Evolutionary conservation across 2,329 filamentous ascomycete genomes (phyloP).

Genomic region (Cytospora leucostoma): DNA sequence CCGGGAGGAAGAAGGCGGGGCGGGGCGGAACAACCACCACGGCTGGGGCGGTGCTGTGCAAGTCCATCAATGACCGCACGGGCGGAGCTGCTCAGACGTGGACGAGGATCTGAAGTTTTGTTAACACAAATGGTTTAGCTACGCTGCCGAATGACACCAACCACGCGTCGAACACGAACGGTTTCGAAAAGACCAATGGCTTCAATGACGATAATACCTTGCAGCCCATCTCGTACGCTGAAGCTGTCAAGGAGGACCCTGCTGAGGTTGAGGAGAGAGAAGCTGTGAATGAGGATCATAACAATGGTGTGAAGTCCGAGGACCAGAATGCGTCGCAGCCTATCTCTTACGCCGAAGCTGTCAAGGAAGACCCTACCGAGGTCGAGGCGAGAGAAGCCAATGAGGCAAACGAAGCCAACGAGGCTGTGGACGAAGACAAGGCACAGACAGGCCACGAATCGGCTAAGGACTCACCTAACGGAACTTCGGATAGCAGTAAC

Average conservation of each 20-base stretch:
- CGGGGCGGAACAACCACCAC: not conserved
- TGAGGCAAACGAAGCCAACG: not conserved
- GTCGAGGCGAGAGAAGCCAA: slow-evolving; percentile 4
- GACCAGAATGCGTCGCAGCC: slow-evolving; percentile 5
- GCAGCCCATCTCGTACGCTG: slow-evolving; percentile 18
- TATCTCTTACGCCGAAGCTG: slow-evolving; percentile 25
- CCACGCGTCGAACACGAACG: not conserved
- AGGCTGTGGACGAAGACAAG: not conserved
- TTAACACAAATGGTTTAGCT: slow-evolving; percentile 26
- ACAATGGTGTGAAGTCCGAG: not conserved
- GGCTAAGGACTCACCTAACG: not conserved
- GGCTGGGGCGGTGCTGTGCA: slow-evolving; percentile 17
- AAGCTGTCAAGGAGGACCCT: slow-evolving; percentile 23
- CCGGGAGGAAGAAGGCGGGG: slow-evolving; percentile 5
- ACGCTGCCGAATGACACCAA: slow-evolving; percentile 9
- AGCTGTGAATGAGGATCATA: not conserved
- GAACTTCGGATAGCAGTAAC: not conserved
- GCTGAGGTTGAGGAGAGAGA: slow-evolving; percentile 14
- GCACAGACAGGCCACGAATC: not conserved
- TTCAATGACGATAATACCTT: not conserved
- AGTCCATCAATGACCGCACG: slow-evolving; percentile 19
- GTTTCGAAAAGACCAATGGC: not conserved
- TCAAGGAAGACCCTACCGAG: slow-evolving; percentile 24
- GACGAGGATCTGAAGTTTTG: slow-evolving; percentile 8
- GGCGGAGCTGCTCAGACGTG: not conserved